These are phyloP conservation scores for Eutrema heterophyllum DNA, from an alignment of 345 rosid species.

Conservation along the genomic window DNA sequence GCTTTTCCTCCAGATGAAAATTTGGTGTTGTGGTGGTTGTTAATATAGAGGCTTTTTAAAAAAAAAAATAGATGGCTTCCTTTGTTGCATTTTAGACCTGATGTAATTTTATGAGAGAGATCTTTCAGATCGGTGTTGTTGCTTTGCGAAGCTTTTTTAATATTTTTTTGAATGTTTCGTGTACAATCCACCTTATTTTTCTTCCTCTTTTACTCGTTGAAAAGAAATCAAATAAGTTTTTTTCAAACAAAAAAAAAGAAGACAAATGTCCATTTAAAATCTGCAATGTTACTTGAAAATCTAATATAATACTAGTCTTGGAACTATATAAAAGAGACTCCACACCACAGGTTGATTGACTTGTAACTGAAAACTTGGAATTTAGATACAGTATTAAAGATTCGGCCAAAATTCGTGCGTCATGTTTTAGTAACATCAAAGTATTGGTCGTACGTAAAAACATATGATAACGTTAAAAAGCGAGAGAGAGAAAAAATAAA, in stretches of 20 bases:
- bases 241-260: too few species aligned
- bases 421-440: too few species aligned
- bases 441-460: not conserved
- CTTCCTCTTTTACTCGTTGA: not conserved
- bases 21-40: constrained; percentile 17
- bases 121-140: constrained; percentile 2
- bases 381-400: too few species aligned
- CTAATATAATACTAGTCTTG: too few species aligned
- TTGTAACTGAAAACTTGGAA: too few species aligned
- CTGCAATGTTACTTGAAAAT: too few species aligned
- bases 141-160: not conserved
- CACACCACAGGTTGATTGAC: too few species aligned
- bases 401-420: too few species aligned
- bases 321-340: too few species aligned
- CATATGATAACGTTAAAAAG: not conserved
- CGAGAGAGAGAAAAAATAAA: not conserved
- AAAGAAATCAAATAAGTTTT: too few species aligned
- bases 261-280: too few species aligned
- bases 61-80: not conserved
- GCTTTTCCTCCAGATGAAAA: constrained; percentile 11
- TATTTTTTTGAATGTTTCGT: not conserved
- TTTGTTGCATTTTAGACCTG: not conserved
- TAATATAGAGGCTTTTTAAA: constrained; percentile 12
- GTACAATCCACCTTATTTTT: not conserved
- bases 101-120: constrained; percentile 11